phyloP scores from a whole-genome alignment of 192 early-diverging fungal genomes.

The Rhizophlyctis rosea region DNA sequence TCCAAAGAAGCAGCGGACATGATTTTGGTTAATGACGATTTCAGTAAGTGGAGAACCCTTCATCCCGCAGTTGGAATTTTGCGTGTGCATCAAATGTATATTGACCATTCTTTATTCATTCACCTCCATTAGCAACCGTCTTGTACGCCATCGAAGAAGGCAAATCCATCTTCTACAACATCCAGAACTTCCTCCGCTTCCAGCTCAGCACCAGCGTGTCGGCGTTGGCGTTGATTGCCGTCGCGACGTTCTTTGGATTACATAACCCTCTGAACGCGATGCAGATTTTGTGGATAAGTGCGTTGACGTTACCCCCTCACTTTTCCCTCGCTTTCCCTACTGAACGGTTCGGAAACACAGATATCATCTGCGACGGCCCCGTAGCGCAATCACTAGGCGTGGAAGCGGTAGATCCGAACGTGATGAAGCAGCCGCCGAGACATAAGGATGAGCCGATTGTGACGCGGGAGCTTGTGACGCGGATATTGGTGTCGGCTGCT shows the following conservation, averaged over 20 bases:
- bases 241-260: constrained; percentile 80
- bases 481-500: constrained; percentile 75
- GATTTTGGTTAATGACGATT: constrained; percentile 95
- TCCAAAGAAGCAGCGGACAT: constrained; percentile 96
- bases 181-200: constrained; percentile 95
- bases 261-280: constrained; percentile 94
- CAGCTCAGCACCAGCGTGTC: constrained; percentile 93
- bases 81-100: too few species aligned
- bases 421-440: constrained; percentile 85
- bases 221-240: constrained; percentile 83
- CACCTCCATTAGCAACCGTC: constrained; percentile 65
- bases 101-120: neutral
- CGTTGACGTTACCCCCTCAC: constrained; percentile 33
- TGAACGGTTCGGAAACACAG: constrained; percentile 37
- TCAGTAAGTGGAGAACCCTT: constrained; percentile 39
- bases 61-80: neutral
- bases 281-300: constrained; percentile 99
- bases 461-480: constrained; percentile 62
- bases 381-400: constrained; percentile 97
- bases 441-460: constrained; percentile 76
- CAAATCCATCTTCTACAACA: constrained; percentile 97
- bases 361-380: constrained; percentile 98
- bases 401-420: constrained; percentile 86
- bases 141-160: constrained; percentile 94
- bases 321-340: neutral